Percentiles rank a stretch among this genome's conserved stretches.
These are phyloP conservation scores for Phytophthora sansomeana DNA, from an alignment of 352 stramenopile genomes.

Conservation along the genomic window DNA sequence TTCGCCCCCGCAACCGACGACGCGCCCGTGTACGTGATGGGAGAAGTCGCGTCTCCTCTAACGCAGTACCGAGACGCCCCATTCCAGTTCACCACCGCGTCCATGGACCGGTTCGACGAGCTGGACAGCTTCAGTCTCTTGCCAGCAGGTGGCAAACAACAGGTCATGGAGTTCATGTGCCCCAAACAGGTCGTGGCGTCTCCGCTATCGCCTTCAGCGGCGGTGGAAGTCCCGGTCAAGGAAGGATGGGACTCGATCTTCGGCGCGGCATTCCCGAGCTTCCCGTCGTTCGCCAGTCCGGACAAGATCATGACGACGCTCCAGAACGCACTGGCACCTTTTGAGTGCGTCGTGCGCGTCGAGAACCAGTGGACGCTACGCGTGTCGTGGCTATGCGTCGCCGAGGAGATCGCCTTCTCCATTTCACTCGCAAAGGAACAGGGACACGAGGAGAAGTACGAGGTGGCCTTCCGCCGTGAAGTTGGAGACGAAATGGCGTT, in stretches of 20 bases:
- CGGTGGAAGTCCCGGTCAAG: constrained; percentile 65
- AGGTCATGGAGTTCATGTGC: neutral
- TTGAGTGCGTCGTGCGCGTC: constrained; percentile 52
- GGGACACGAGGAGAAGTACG: constrained; percentile 39
- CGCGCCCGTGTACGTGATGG: constrained; percentile 18
- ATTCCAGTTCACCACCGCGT: constrained; percentile 50
- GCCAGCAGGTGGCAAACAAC: constrained; percentile 8
- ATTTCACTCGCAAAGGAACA: constrained; percentile 57
- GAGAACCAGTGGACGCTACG: constrained; percentile 53
- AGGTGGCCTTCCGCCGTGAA: constrained; percentile 67
- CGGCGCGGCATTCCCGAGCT: constrained; percentile 59
- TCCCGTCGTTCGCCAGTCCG: constrained; percentile 50
- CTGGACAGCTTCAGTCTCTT: constrained; percentile 33
- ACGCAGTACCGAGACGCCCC: constrained; percentile 55
- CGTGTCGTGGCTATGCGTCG: constrained; percentile 68
- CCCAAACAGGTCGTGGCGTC: constrained; percentile 35
- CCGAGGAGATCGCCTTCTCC: constrained; percentile 69
- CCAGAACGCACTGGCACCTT: constrained; percentile 45
- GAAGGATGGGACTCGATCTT: constrained; percentile 49
- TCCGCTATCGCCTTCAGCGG: constrained; percentile 57
- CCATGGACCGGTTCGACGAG: constrained; percentile 24
- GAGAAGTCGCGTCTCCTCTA: constrained; percentile 24
- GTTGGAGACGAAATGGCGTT: constrained; percentile 68
- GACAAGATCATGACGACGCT: constrained; percentile 63
- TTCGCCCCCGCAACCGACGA: constrained; percentile 18